These are phyloP conservation scores for Mrakia hoshinonis DNA, from an alignment of 768 basidiomycete species.

Conservation along the genomic window DNA sequence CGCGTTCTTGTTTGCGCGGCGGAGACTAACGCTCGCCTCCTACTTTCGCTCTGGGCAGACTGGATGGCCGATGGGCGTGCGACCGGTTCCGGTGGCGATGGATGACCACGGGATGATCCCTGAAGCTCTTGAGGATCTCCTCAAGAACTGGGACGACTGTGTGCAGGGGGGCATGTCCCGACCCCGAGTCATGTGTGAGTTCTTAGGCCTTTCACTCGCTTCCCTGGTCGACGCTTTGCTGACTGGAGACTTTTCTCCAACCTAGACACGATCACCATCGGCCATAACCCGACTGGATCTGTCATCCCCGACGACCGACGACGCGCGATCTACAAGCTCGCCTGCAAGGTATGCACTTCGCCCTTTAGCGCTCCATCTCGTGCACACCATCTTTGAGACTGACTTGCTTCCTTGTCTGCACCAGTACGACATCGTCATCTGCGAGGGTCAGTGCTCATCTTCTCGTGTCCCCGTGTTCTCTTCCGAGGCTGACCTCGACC, in stretches of 20 bases:
- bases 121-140: constrained; percentile 46
- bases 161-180: constrained; percentile 43
- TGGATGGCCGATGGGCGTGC: constrained; percentile 28
- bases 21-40: neutral
- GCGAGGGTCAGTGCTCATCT: neutral
- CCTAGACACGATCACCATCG: constrained; percentile 25
- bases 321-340: constrained; percentile 48
- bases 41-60: constrained; percentile 3
- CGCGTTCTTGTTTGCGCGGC: neutral
- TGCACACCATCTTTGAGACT: neutral
- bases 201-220: neutral
- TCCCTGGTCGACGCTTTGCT: neutral
- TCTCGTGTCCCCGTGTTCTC: neutral
- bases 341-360: constrained; percentile 46
- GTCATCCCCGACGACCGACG: constrained; percentile 47
- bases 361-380: neutral
- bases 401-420: neutral
- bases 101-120: constrained; percentile 40
- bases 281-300: constrained; percentile 51
- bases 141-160: constrained; percentile 46
- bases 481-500: neutral
- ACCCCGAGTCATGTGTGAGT: constrained; percentile 46
- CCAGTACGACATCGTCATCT: neutral
- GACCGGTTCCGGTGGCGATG: constrained; percentile 27
- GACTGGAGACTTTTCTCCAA: neutral